Base-by-base conservation (phyloP, 2,329 filamentous ascomycete species). In the Aspergillus sp. region DNA sequence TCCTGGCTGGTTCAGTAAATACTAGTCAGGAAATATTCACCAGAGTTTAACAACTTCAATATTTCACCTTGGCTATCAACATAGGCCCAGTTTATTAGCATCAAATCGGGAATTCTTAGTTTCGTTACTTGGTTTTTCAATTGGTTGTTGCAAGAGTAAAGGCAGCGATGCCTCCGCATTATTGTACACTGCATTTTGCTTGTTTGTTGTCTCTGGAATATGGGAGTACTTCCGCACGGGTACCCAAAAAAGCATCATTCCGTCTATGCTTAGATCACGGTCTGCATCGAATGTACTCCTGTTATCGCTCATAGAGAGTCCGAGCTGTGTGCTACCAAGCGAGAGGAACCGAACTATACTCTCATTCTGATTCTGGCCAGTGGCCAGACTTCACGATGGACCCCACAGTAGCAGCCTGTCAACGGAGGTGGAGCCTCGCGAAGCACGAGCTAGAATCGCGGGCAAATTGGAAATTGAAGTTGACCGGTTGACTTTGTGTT, bases 381-480 rank as follows among this genome's bases (percentile, higher is more conserved):
- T 21, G 27, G 44, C 23, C 19, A 50, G 49, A 31, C 15, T 14
- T 6, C 7, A 48, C 39, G 31, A 23, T 46, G 27, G 41, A 46
- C 41, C 41, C 51, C 41, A 48, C n/a, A 24, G 31, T 33, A 24
- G 45, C 37, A 46, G 8, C 24, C 51, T 53, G 51, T 46, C 51
- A 53, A 53, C 21, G 17, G 9, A 37, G 31, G 27, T 35, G 7
- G 41, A 48, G 45, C 43, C 14, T 23, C 27, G 31, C 15, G 40
- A 23, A 51, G n/a, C 17, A 43, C n/a, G 40, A 11, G 40, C 15
- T 44, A 7, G 24, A 44, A 17, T 24, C 40, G 27, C 40, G 46
- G 46, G 24, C 37, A 49, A 39, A 37, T 37, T 48, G 31, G 44
- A 54, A 48, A 54, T 48, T 54, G 52, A 37, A 54, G 43, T 39